Evolutionary conservation across 2,329 filamentous ascomycete genomes (phyloP), one percentile per base, ranked within the genome.

Genomic region (Colletotrichum trifolii): DNA sequence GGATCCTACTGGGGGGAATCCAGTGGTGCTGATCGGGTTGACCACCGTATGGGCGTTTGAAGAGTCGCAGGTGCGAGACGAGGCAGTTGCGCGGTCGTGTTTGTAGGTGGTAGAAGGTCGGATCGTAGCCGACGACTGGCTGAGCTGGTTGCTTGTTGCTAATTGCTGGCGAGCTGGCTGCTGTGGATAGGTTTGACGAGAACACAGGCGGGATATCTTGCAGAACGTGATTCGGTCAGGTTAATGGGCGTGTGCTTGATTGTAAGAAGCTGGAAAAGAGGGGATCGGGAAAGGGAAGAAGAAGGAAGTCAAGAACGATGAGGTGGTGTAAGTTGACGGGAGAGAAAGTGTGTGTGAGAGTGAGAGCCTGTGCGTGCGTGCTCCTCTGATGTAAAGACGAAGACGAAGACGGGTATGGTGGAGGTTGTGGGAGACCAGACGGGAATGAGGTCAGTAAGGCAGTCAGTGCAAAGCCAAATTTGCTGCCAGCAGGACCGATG

Each of bases 371-470:
- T 25, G 25, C 25, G 25, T 25, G 25, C 4, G 25, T 25, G 25
- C 25, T 25, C 25, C 25, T 25, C 63, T 63, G 63, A 63, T 63
- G 63, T 63, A 49, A 66, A 63, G 63, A 54, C 63, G 63, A 66
- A 63, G 58, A 62, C 58, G 40, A 62, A 65, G 63, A 57, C 36
- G 46, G 42, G 59, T 25, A 25, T 50, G 36, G 43, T 42, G 17
- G 49, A 35, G n/a, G 58, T 62, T 52, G 57, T 56, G 58, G 63
- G 42, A 66, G 63, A 62, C 52, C 47, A 62, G 62, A 65, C 47
- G 52, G 59, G 58, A 63, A 66, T 66, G 63, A 66, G 63, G 63
- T 66, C 63, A 66, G 62, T 55, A 62, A 62, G 36, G 62, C 52
- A 42, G 57, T 56, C 45, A 55, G 58, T 56, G 47, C 53, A 63